Evolutionary conservation across 371 early-diverging fungal species (phyloP), one percentile per base, ranked within the genome.

Genomic region (Mortierella sp.): DNA sequence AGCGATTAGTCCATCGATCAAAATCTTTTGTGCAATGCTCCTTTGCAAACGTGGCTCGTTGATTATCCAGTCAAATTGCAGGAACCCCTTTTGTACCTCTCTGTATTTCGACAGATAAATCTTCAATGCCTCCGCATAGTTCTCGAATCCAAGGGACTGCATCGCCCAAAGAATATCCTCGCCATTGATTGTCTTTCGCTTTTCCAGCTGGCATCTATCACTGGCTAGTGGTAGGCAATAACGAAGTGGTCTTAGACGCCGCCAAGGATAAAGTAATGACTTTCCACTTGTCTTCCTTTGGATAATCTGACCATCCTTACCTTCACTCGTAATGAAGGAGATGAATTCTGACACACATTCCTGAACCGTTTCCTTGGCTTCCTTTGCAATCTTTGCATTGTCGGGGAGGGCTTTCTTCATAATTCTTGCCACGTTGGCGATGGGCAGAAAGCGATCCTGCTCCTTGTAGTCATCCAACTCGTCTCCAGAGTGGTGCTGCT

Each of bases 301-400:
- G 11, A 9, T 15, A 4, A 6, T 21, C 9, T 21, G 5, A 5
- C 0, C 37, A 6, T n/a, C 26, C 12, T 21, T 64, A 76, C 86
- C 92, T 91, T 98, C 99, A 76, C 97, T 97, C 23, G 99, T 99
- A 55, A 99, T 92, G 79, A 99, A 99, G 12, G 97, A 93, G 80
- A 99, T 99, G 79, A 99, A 99, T 84, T 99, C 99, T 21, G 97
- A 96, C 6, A 98, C 99, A 79, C 99, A 98, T 82, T 98, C 99
- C 84, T 98, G 97, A 21, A 99, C 94, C 60, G 96, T 93, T 76
- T 99, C 97, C 79, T 99, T 99, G 30, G 99, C 99, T 70, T 99
- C 44, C 78, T 99, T 99, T 27, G 99, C 95, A 56, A 99, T 96
- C 79, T 99, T 99, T 23, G 99, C 99, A 76, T 94, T 97, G 39